Conservation (phyloP, 768 basidiomycete species). For the Suillus lakei region DNA sequence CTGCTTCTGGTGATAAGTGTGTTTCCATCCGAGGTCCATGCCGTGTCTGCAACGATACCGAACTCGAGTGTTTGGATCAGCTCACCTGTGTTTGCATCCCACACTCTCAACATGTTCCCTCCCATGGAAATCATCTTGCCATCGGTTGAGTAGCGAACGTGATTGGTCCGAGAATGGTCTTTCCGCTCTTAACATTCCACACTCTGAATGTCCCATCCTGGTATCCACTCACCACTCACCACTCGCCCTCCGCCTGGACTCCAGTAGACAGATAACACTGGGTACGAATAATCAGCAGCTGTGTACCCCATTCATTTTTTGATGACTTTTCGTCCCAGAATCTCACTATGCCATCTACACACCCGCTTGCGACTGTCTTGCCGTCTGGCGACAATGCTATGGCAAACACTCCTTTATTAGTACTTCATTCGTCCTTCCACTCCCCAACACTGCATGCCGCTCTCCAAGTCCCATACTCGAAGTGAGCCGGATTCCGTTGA, state of each 20-base stretch:
- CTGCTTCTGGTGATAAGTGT: not conserved
- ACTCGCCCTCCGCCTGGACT: not conserved
- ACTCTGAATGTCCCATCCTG: not conserved
- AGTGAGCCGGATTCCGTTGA: not conserved
- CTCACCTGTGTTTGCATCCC: not conserved
- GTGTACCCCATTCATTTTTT: not conserved
- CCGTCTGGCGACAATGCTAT: slow-evolving; percentile 1
- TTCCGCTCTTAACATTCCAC: not conserved
- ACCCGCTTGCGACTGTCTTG: slow-evolving; percentile 6
- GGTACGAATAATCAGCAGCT: not conserved
- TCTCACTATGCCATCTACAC: slow-evolving; percentile 8
- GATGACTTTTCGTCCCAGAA: slow-evolving; percentile 4
- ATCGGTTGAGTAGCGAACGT: not conserved
- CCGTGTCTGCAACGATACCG: not conserved
- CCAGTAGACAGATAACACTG: not conserved
- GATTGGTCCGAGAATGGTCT: not conserved
- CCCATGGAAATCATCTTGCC: not conserved
- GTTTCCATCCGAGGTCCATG: not conserved
- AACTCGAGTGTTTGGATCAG: not conserved
- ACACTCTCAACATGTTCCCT: not conserved
- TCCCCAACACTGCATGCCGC: not conserved
- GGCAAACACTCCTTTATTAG: not conserved
- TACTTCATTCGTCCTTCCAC: not conserved
- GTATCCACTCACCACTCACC: not conserved
- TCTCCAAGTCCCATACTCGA: not conserved